phyloP scores from a whole-genome alignment of 2,329 filamentous ascomycete species.

The Xylariaceae sp. region DNA sequence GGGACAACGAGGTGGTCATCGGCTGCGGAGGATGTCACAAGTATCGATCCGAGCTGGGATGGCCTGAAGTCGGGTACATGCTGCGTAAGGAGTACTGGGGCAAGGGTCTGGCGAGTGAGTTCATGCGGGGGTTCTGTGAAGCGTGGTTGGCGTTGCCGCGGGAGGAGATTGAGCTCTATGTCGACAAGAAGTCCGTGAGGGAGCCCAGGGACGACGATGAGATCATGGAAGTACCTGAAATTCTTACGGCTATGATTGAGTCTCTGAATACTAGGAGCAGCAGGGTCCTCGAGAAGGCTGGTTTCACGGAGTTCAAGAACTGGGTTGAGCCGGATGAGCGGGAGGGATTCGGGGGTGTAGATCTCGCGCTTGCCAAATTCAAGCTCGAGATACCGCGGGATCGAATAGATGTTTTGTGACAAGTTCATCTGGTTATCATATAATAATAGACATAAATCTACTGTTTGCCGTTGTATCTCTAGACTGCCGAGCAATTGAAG shows the following conservation, averaged over 20 bases:
- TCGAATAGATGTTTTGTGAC: background rate
- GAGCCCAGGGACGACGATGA: constrained; percentile 18
- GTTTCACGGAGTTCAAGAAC: constrained; percentile 45
- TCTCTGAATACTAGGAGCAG: constrained; percentile 48
- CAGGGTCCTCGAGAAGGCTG: constrained; percentile 51
- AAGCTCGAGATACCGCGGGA: constrained; percentile 9
- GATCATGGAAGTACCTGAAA: constrained; percentile 34
- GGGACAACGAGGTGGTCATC: constrained; percentile 42
- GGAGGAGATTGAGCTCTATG: constrained; percentile 39
- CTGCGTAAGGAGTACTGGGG: constrained; percentile 50
- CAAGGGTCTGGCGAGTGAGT: constrained; percentile 53
- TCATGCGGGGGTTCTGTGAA: constrained; percentile 42
- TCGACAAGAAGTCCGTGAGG: constrained; percentile 34
- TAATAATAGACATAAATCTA: background rate
- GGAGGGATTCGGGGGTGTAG: constrained; percentile 2
- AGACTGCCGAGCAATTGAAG: too few relatives aligned
- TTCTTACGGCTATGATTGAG: constrained; percentile 44
- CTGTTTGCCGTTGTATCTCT: too few relatives aligned
- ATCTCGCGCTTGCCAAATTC: constrained; percentile 17
- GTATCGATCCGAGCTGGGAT: constrained; percentile 38
- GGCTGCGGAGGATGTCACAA: constrained; percentile 41
- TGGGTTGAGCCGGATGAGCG: constrained; percentile 34
- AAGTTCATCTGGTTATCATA: background rate
- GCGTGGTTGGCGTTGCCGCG: constrained; percentile 48
- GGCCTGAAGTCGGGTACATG: constrained; percentile 57